These are phyloP conservation scores for Phlebiopsis gigantea DNA, from an alignment of 768 basidiomycete genomes.

Conservation along the genomic window DNA sequence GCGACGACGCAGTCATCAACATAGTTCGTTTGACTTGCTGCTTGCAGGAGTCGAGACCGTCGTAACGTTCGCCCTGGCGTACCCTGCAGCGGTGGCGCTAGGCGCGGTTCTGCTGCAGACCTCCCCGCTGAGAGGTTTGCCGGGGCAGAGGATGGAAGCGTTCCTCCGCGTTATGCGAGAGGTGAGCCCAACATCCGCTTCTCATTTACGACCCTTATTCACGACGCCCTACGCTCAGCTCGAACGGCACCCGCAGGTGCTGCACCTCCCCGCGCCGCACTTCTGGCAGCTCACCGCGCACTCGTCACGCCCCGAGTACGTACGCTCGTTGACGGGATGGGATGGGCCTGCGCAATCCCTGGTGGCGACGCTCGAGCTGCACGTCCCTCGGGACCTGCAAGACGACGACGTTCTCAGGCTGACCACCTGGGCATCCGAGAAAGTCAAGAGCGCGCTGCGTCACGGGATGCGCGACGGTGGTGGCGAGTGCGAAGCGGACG, in stretches of 20 bases:
- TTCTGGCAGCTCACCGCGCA: conserved; percentile 74
- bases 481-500: conserved; percentile 40
- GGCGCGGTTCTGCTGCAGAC: conserved; percentile 90
- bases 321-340: conserved; percentile 15
- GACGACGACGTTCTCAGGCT: conserved; percentile 70
- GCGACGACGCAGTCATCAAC: conserved; percentile 37
- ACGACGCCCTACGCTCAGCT: conserved; percentile 39
- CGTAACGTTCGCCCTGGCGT: conserved; percentile 79
- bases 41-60: conserved; percentile 73
- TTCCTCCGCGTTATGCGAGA: conserved; percentile 81
- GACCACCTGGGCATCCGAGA: conserved; percentile 75
- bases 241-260: conserved; percentile 77
- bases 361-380: conserved; percentile 76
- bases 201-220: background rate
- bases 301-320: conserved; percentile 17
- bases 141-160: conserved; percentile 69
- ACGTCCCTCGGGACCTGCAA: conserved; percentile 58
- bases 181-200: conserved; percentile 35
- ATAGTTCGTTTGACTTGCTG: conserved; percentile 76
- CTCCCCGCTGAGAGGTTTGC: conserved; percentile 58
- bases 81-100: conserved; percentile 76
- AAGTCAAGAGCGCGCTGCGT: conserved; percentile 47
- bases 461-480: conserved; percentile 25
- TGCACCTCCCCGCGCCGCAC: conserved; percentile 80
- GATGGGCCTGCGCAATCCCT: conserved; percentile 36